Percentiles rank a stretch among this genome's conserved stretches.
Conservation (phyloP, 2,329 filamentous ascomycete species). For the Exophiala spinifera region DNA sequence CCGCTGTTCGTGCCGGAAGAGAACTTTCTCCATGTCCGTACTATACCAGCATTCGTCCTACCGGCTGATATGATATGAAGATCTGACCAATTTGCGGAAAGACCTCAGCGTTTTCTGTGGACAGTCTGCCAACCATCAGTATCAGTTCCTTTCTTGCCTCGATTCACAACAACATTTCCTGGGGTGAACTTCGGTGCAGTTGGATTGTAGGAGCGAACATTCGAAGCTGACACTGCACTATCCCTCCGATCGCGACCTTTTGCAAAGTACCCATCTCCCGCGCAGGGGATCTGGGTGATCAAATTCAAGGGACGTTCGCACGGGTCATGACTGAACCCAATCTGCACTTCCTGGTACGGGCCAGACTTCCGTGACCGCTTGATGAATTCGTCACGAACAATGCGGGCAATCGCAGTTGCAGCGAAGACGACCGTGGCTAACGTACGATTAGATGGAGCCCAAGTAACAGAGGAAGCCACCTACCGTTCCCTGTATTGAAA, state of each 20-base stretch:
- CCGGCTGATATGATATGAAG: not conserved
- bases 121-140: conserved; percentile 25
- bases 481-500: conserved; percentile 45
- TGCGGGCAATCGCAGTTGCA: conserved; percentile 35
- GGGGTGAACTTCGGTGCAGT: conserved; percentile 20
- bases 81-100: not conserved
- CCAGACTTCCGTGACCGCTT: conserved; percentile 29
- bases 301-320: conserved; percentile 40
- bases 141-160: conserved; percentile 22
- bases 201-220: conserved; percentile 18
- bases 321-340: conserved; percentile 40
- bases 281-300: conserved; percentile 29
- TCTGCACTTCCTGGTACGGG: conserved; percentile 35
- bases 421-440: conserved; percentile 41
- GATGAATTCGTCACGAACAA: conserved; percentile 36
- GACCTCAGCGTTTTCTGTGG: conserved; percentile 17
- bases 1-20: no score
- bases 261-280: conserved; percentile 12
- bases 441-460: conserved; percentile 3
- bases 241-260: conserved; percentile 19
- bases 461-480: conserved; percentile 18
- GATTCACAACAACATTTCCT: conserved; percentile 1
- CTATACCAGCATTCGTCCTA: not conserved
- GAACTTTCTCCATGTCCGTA: not conserved
- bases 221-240: conserved; percentile 19